Evolutionary conservation across 2,329 filamentous ascomycete genomes (phyloP).

Genomic region (Thelonectria discophora): DNA sequence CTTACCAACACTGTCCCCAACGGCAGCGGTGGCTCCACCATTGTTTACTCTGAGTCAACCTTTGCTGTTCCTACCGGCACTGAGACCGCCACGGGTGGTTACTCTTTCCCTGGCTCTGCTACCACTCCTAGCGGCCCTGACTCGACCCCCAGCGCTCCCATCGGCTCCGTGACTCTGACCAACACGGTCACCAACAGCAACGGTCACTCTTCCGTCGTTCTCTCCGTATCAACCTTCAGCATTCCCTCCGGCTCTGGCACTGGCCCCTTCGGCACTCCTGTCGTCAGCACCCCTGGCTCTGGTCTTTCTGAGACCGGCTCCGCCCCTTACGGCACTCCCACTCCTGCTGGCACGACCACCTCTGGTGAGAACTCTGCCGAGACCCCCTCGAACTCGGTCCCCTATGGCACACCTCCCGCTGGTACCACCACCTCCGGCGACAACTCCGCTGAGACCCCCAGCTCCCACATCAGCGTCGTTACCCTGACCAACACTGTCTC

Average conservation of each 20-base stretch:
- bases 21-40: slow-evolving; percentile 29
- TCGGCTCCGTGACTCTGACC: slow-evolving; percentile 12
- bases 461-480: slow-evolving; percentile 15
- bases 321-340: neutral
- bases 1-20: slow-evolving; percentile 28
- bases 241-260: slow-evolving; percentile 23
- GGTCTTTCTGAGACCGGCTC: neutral
- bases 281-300: neutral
- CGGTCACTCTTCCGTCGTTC: neutral
- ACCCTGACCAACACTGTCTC: slow-evolving; percentile 17
- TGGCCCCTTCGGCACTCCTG: neutral
- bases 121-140: neutral
- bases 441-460: slow-evolving; percentile 12
- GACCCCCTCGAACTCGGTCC: slow-evolving; percentile 12
- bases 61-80: slow-evolving; percentile 26
- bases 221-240: slow-evolving; percentile 11
- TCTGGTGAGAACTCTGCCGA: slow-evolving; percentile 17
- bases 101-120: neutral
- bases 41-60: slow-evolving; percentile 27
- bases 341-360: neutral
- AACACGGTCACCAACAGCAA: slow-evolving; percentile 6
- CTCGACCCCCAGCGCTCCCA: slow-evolving; percentile 1
- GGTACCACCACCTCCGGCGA: neutral
- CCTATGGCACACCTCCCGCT: slow-evolving; percentile 2
- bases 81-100: neutral